phyloP scores from a whole-genome alignment of 768 basidiomycete genomes.

The Suillus hirtellus region DNA sequence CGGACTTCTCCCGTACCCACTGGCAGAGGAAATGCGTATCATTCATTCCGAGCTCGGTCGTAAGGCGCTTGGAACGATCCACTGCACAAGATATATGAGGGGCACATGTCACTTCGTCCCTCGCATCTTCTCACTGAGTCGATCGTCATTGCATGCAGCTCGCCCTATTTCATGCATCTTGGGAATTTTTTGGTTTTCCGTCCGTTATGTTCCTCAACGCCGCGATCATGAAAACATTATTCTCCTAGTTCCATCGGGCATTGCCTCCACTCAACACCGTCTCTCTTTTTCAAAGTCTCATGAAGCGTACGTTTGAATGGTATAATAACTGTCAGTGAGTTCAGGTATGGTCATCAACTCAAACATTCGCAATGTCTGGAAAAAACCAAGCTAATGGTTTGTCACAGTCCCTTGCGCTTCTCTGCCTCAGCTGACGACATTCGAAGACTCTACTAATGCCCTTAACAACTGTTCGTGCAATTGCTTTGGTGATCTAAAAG shows the following conservation, averaged over 20 bases:
- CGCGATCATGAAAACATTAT: slow-evolving; percentile 30
- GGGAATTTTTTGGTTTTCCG: slow-evolving; percentile 24
- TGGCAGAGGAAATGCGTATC: neutral
- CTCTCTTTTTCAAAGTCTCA: slow-evolving; percentile 12
- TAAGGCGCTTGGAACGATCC: slow-evolving; percentile 34
- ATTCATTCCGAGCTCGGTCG: slow-evolving; percentile 15
- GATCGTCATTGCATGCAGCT: slow-evolving; percentile 37
- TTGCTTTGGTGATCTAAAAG: neutral
- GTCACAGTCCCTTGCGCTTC: neutral
- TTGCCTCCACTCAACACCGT: slow-evolving; percentile 28
- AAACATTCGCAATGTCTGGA: slow-evolving; percentile 23
- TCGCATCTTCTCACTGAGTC: slow-evolving; percentile 34
- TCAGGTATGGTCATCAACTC: slow-evolving; percentile 20
- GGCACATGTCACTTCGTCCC: slow-evolving; percentile 32
- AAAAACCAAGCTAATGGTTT: slow-evolving; percentile 10
- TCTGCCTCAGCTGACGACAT: neutral
- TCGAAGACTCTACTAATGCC: slow-evolving; percentile 29
- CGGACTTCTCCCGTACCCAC: neutral
- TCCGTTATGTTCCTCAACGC: slow-evolving; percentile 29
- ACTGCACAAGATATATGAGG: slow-evolving; percentile 36
- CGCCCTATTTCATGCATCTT: slow-evolving; percentile 33
- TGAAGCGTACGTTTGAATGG: slow-evolving; percentile 5
- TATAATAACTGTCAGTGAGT: slow-evolving; percentile 28
- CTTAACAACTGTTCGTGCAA: slow-evolving; percentile 44
- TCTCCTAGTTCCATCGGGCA: slow-evolving; percentile 30